A percentile compares a stretch with the other conserved stretches of the same genome.
Evolutionary conservation across 306 rosid genomes (phyloP).

Genomic region (Carpinus viminea): DNA sequence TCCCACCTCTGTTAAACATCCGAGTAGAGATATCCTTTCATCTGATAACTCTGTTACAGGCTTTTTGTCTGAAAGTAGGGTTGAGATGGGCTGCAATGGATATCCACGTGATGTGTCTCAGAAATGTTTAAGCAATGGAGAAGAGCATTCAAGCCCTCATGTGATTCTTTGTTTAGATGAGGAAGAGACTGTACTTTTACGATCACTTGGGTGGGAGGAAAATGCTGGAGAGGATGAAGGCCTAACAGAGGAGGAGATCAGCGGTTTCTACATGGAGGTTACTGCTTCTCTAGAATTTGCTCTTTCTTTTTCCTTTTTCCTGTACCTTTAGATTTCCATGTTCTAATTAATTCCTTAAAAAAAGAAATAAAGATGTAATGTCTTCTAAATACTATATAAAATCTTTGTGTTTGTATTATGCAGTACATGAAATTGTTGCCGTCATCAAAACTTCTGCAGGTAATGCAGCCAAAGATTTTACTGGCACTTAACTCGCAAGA

Average conservation of each 20-base stretch:
- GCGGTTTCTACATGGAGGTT: slow-evolving; percentile 36
- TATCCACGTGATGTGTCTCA: slow-evolving; percentile 6
- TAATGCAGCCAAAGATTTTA: slow-evolving; percentile 8
- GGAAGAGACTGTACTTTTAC: slow-evolving; percentile 40
- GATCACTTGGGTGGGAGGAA: slow-evolving; percentile 49
- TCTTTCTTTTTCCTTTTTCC: not conserved
- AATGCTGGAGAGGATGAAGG: slow-evolving; percentile 32
- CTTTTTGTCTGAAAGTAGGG: slow-evolving; percentile 12
- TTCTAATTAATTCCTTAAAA: not conserved
- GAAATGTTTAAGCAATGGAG: slow-evolving; percentile 30
- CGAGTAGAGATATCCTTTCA: not conserved
- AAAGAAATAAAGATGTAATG: not conserved
- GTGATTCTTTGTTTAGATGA: slow-evolving; percentile 22
- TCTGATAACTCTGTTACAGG: not conserved
- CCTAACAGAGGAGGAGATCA: slow-evolving; percentile 43
- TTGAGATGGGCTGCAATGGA: not conserved
- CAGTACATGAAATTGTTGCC: slow-evolving; percentile 33
- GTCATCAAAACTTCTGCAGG: slow-evolving; percentile 14
- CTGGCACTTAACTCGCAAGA: slow-evolving; percentile 10
- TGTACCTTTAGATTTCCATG: not conserved
- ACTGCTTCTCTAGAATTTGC: not conserved
- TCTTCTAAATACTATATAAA: not conserved
- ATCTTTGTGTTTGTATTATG: slow-evolving; percentile 16
- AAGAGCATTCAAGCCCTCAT: slow-evolving; percentile 9
- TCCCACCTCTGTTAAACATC: not conserved